Percentiles rank a stretch among this genome's conserved stretches.
Conservation (phyloP, 1,284 basidiomycete species). For the Anthracocystis walkeri region DNA sequence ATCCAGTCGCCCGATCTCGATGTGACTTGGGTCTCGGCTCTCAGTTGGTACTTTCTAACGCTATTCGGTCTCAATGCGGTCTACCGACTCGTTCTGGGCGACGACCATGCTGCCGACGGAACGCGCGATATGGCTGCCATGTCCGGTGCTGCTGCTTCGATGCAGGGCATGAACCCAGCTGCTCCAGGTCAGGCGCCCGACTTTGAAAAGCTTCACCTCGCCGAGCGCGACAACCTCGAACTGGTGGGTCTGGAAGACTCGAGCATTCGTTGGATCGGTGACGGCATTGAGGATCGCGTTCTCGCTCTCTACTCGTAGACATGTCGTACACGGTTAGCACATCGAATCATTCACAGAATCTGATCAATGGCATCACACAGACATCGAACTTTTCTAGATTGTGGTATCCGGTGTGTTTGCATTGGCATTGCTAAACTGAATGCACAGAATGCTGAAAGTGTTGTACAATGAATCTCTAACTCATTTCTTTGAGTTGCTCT, state of each 20-base stretch:
- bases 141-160: conserved; percentile 51
- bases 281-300: conserved; percentile 66
- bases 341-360: background rate
- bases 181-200: conserved; percentile 75
- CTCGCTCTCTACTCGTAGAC: conserved; percentile 56
- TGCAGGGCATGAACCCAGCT: conserved; percentile 44
- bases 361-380: background rate
- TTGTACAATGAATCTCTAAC: conserved; percentile 7
- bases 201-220: conserved; percentile 87
- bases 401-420: conserved; percentile 25
- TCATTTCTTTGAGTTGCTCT: conserved; percentile 10
- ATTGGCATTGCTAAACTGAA: background rate
- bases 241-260: conserved; percentile 76
- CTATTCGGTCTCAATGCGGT: conserved; percentile 97
- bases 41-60: conserved; percentile 99
- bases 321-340: background rate
- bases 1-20: conserved; percentile 97
- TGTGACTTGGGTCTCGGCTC: conserved; percentile 96
- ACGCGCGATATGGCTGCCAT: conserved; percentile 68
- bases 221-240: conserved; percentile 91
- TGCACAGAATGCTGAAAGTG: background rate
- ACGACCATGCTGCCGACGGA: conserved; percentile 76
- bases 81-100: conserved; percentile 91
- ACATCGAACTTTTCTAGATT: background rate
- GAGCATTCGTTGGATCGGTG: conserved; percentile 62